Evolutionary conservation across 2,329 filamentous ascomycete genomes (phyloP), one percentile per base, ranked within the genome.

Genomic region (Aureobasidium namibiae): DNA sequence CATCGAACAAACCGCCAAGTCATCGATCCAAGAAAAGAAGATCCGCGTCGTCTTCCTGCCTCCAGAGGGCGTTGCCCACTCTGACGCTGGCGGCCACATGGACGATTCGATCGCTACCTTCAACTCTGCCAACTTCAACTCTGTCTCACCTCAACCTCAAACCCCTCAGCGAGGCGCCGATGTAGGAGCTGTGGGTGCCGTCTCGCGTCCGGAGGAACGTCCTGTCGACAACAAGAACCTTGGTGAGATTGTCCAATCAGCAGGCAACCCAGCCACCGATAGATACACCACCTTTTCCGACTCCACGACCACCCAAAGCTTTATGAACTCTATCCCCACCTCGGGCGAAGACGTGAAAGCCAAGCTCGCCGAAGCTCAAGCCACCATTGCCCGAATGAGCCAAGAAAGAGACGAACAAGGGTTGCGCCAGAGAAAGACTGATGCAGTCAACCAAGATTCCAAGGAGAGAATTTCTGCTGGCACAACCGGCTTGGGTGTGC

Each of bases 11-110:
- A 82, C 81, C 10, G 82, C 89, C 60, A 97, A 95, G 76, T 79
- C 81, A 14, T 80, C 82, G 23, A 87, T 99, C 61, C 85, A 91
- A 68, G 94, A 99, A 79, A 90, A 87, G 78, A 99, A 97, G 81
- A 99, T 99, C 66, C 86, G 92, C 48, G 94, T 99, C 64, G 82
- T 81, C 66, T 99, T 92, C 80, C 80, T 96, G 42, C 75, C 88
- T 49, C 79, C 87, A 10, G 82, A 84, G 52, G 81, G 81, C 41
- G 64, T 57, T 38, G 57, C 62, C 46, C 59, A 68, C 54, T 26
- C 26, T 31, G 31, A 31, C 38, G 41, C 33, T 39, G 36, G 44
- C 26, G 61, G 69, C 63, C 60, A 65, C 58, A 60, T 60, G 48
- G 68, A 71, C 18, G 70, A 72, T 23, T 76, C 80, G 60, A 78